Base-by-base conservation (phyloP, 805 yeast genomes). In the Saccharomycopsis sp. region DNA sequence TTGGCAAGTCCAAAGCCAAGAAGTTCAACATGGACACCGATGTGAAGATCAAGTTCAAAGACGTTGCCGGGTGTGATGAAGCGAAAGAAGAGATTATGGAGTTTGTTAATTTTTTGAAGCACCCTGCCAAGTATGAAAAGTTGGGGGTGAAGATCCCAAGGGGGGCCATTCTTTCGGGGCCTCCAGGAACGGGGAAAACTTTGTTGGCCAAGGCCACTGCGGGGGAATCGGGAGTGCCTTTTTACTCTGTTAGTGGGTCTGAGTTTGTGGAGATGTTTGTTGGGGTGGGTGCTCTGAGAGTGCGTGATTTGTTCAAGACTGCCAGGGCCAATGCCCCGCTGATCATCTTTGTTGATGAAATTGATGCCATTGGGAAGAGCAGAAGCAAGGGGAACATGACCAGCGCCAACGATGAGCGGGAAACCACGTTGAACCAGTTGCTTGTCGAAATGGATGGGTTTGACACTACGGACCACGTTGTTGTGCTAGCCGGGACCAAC, bases 111-210 rank as follows among this genome's bases (percentile, higher is more conserved):
- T 87, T 87, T 55, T 69, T 87, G 61, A 87, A 85, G 60, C 73
- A 84, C 46, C 96, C 96, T 7, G 63, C 67, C 36, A 83, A 84
- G 58, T 87, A 85, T 61, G 95, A 86, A 60, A 75, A 71, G 48
- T 67, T 87, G 43, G 96, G 96, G 34, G 96, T 96, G 8, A 84
- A 86, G 60, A 87, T 87, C 48, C 96, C 96, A 41, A 71, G 96
- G 59, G 96, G 96, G 58, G 96, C 96, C 5, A 83, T 87, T 50
- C 64, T 87, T 38, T 80, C 94, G 9, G 96, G 96, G 50, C 94
- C 95, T 13, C 96, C 96, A 32, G 96, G 96, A 67, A 87, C 96
- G 2, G 96, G 96, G 75, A 87, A 87, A 61, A 87, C 96, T 0
- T 63, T 87, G 48, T 64, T 87, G 42, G 96, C 96, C 18, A 86